phyloP scores from a whole-genome alignment of 768 basidiomycete species.

The Lactifluus rugatus region DNA sequence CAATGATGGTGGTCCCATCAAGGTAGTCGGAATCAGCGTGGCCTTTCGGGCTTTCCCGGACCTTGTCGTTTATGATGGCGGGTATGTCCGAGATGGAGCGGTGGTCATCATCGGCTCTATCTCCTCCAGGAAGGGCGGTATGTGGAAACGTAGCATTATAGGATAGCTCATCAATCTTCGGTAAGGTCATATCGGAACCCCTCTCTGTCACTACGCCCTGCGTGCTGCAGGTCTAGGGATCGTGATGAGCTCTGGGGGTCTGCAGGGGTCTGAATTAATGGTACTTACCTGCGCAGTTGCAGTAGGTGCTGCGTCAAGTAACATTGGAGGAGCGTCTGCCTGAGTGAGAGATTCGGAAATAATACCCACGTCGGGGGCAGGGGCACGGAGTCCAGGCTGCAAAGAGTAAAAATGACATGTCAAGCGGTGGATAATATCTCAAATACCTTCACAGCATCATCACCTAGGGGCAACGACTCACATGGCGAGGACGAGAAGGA shows the following conservation, averaged over 20 bases:
- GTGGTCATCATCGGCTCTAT: not conserved
- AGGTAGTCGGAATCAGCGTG: not conserved
- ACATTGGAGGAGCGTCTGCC: not conserved
- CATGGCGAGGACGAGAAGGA: constrained; percentile 12
- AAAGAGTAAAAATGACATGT: not conserved
- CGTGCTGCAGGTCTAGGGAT: not conserved
- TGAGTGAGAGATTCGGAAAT: not conserved
- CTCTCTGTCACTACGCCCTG: not conserved
- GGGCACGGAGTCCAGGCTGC: not conserved
- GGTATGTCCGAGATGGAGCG: not conserved
- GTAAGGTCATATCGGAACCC: not conserved
- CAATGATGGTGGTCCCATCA: constrained; percentile 2
- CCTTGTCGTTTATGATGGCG: not conserved
- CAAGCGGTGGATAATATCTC: not conserved
- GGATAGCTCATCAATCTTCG: not conserved
- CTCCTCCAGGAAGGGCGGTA: not conserved
- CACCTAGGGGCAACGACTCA: not conserved
- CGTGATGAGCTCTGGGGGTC: not conserved
- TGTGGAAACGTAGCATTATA: not conserved
- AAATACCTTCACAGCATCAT: not conserved
- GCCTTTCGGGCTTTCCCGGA: not conserved
- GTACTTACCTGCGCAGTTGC: not conserved
- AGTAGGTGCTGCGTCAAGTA: not conserved
- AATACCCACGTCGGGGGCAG: not conserved
- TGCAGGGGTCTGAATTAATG: not conserved